Base-by-base conservation (phyloP, 805 yeast species). In the Candida lessepsii region DNA sequence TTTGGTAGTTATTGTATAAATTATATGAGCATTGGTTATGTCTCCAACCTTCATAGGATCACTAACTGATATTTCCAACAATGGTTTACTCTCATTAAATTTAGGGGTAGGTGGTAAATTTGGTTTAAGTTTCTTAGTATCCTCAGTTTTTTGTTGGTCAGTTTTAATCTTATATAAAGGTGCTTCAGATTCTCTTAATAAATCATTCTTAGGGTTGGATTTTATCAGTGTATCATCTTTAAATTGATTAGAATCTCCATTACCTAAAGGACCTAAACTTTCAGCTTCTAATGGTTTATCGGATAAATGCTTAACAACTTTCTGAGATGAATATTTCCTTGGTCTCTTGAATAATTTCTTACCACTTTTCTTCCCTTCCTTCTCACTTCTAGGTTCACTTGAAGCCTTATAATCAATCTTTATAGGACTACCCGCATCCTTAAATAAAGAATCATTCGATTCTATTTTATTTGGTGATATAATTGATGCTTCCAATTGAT, bases 21-120 rank as follows among this genome's bases (percentile, higher is more conserved):
- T 95, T 2, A 91, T 86, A 58, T 93, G 96, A 1, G 95, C 85
- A 29, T 82, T 78, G 0, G 98, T 81, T 32, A 90, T 63, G 48
- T 93, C 99, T 3, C 96, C 96, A 4, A 93, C 90, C 57, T 86
- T 88, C 50, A 81, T 74, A 0, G 98, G 98, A 58, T 90, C 96
- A 2, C 91, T 91, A 9, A 90, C 96, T 1, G 80, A 61, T 26
- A 90, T 83, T 3, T 76, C 80, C 45, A 86, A 73, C 13, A 64
- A 58, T 29, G 61, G 67, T 30, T 28, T 39, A 14, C 17, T 15
- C 15, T 19, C 17, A 23, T 35, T 35, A 47, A 44, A 27, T 21
- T 24, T 29, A 13, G 43, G 44, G 5, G 35, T 20, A 2, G 49
- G 51, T 17, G 32, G 21, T 19, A 32, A 16, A 4, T n/a, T 17